phyloP scores from a whole-genome alignment of 106 monocot genomes.

The Alisma plantagoaquatica region DNA sequence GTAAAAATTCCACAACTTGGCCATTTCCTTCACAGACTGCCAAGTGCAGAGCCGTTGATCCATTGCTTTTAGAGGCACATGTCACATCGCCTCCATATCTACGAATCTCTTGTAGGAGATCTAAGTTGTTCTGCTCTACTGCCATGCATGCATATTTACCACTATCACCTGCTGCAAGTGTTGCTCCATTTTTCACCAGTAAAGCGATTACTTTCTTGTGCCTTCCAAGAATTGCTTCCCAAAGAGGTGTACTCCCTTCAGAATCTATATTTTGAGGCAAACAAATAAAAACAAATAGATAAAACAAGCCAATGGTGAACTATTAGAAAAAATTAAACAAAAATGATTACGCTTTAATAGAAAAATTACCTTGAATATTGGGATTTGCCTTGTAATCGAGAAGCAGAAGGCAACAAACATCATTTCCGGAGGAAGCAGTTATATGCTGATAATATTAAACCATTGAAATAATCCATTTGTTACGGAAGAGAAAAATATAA shows the following conservation, averaged over 20 bases:
- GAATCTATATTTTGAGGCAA: conserved; percentile 13
- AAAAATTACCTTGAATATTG: conserved; percentile 61
- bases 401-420: conserved; percentile 51
- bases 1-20: conserved; percentile 19
- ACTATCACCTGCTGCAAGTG: conserved; percentile 8
- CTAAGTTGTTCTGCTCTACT: conserved; percentile 22
- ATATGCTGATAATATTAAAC: conserved; percentile 53
- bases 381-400: conserved; percentile 80
- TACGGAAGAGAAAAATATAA: background rate
- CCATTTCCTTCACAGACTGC: conserved; percentile 27
- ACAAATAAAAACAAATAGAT: background rate
- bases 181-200: conserved; percentile 20
- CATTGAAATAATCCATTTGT: background rate
- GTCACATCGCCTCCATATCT: conserved; percentile 22
- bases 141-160: conserved; percentile 26
- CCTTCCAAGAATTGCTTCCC: conserved; percentile 21
- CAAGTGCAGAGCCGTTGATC: conserved; percentile 25
- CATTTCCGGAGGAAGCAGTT: conserved; percentile 68
- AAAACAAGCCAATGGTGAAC: background rate
- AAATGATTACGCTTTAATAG: background rate
- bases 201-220: conserved; percentile 7
- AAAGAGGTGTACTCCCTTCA: conserved; percentile 12
- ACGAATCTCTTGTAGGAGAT: conserved; percentile 24
- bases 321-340: background rate
- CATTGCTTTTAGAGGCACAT: conserved; percentile 3